These are phyloP conservation scores for Paxillus rubicundulus DNA, from an alignment of 768 basidiomycete genomes.

Conservation along the genomic window DNA sequence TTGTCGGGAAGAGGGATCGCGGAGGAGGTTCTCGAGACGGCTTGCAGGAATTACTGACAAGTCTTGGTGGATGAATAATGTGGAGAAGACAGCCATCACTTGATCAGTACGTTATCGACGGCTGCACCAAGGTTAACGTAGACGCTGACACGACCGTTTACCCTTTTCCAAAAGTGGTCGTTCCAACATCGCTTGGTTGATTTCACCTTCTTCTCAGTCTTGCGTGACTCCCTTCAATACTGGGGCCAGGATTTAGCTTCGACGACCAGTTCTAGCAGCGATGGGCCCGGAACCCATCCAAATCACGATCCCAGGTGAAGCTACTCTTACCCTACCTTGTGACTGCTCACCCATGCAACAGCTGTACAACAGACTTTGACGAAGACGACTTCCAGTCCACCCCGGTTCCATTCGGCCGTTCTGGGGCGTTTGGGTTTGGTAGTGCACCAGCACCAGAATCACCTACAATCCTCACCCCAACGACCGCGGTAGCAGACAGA, in stretches of 20 bases:
- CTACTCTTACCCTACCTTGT: not conserved
- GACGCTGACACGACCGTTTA: no score
- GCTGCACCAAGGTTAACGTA: no score
- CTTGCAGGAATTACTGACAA: not conserved
- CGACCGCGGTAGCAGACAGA: conserved; percentile 43
- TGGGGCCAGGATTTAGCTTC: not conserved
- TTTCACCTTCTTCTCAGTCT: not conserved
- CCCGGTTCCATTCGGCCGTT: conserved; percentile 67
- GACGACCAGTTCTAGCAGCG: not conserved
- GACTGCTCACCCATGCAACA: not conserved
- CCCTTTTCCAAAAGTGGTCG: not conserved
- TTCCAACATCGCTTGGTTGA: not conserved
- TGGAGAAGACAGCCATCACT: conserved; percentile 20
- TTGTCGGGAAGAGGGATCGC: conserved; percentile 14
- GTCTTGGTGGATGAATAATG: not conserved
- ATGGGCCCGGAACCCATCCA: conserved; percentile 43
- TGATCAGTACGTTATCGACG: not conserved
- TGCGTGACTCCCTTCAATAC: not conserved
- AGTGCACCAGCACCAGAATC: conserved; percentile 60
- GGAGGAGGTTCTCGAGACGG: conserved; percentile 4
- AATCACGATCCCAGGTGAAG: conserved; percentile 47
- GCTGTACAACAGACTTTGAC: conserved; percentile 68
- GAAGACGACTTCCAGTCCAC: conserved; percentile 68
- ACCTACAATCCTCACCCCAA: conserved; percentile 57
- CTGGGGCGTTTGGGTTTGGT: conserved; percentile 48